Evolutionary conservation across 1,284 basidiomycete genomes (phyloP).

Genomic region (Irpex lacteus): DNA sequence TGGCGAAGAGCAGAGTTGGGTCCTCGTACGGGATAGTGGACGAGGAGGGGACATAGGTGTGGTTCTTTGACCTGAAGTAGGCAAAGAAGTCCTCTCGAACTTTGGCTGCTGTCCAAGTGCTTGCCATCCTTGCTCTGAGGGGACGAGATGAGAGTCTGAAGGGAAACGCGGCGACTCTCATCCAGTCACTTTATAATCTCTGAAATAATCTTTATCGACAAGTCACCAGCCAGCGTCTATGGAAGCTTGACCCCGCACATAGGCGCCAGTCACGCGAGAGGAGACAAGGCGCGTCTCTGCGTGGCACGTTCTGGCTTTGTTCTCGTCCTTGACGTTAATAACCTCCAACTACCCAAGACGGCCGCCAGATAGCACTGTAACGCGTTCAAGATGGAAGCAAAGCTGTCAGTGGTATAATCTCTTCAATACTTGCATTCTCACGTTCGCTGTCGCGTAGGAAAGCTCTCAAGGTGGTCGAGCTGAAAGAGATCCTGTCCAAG

Average conservation of each 20-base stretch:
- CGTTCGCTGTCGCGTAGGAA: constrained; percentile 33
- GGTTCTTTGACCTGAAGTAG: constrained; percentile 77
- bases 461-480: constrained; percentile 69
- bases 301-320: not conserved
- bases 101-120: constrained; percentile 66
- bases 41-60: constrained; percentile 93
- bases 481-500: constrained; percentile 57
- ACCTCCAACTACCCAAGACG: not conserved
- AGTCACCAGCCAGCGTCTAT: not conserved
- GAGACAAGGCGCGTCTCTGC: not conserved
- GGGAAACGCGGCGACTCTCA: constrained; percentile 2
- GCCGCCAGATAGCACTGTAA: constrained; percentile 5
- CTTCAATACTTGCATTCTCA: not conserved
- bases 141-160: constrained; percentile 7
- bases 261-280: not conserved
- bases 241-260: not conserved
- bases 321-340: constrained; percentile 17
- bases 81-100: constrained; percentile 77
- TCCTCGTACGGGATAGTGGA: constrained; percentile 96
- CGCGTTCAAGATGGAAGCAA: constrained; percentile 6
- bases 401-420: not conserved
- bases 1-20: constrained; percentile 95
- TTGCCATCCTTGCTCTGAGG: constrained; percentile 20
- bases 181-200: constrained; percentile 1
- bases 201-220: constrained; percentile 2